Conservation (phyloP, 345 rosid species). For the Eucalyptus tenuipes region DNA sequence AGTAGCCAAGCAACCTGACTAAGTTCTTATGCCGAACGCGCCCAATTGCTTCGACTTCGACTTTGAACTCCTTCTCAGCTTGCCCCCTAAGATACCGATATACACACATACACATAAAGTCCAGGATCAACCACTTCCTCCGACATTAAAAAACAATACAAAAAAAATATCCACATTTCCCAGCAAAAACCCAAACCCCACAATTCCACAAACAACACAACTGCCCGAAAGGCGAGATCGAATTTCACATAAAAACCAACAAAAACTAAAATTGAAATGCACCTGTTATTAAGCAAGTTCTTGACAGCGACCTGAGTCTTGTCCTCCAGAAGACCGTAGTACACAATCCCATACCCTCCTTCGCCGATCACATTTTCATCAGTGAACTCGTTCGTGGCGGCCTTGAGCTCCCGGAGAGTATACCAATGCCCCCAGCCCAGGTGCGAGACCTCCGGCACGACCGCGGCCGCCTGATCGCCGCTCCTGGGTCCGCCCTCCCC, state of each 20-base stretch:
- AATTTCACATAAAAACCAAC: not conserved
- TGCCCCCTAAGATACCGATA: constrained; percentile 49
- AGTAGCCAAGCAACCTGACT: constrained; percentile 83
- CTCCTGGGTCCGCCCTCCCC: constrained; percentile 21
- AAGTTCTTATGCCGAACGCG: constrained; percentile 88
- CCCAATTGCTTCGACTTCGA: constrained; percentile 93
- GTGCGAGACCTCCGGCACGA: constrained; percentile 43
- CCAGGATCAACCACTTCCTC: not conserved
- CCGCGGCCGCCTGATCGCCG: constrained; percentile 15
- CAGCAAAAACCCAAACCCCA: not conserved
- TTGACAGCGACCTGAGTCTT: constrained; percentile 71
- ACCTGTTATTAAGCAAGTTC: constrained; percentile 91
- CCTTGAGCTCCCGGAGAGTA: constrained; percentile 76
- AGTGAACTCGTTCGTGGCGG: constrained; percentile 56
- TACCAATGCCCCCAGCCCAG: constrained; percentile 55
- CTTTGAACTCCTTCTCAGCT: constrained; percentile 88
- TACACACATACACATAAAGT: not conserved
- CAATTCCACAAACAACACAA: not conserved
- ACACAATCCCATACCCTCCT: constrained; percentile 96
- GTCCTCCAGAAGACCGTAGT: constrained; percentile 60
- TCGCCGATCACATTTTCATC: constrained; percentile 81
- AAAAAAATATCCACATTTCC: not conserved
- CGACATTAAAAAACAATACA: not conserved
- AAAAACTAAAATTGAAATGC: not conserved
- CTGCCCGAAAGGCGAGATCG: not conserved